Conservation (phyloP, 2,329 filamentous ascomycete species). For the Fusarium sp. region DNA sequence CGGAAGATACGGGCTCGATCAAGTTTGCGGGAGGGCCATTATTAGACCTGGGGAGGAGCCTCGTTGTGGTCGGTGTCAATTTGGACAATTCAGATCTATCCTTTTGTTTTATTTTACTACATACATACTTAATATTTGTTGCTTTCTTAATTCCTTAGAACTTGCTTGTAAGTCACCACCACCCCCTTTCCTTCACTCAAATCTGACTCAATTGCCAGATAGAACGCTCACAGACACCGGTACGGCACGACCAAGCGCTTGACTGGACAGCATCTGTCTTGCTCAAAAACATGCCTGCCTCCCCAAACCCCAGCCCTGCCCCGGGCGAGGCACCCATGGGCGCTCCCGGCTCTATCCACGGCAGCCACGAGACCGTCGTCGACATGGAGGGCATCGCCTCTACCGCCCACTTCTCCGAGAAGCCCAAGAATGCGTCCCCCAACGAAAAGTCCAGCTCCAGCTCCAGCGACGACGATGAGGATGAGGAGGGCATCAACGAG, state of each 20-base stretch:
- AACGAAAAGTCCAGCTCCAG: conserved; percentile 2
- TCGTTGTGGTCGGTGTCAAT: neutral
- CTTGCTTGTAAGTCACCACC: conserved; percentile 9
- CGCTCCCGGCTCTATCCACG: conserved; percentile 21
- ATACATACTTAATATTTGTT: conserved; percentile 5
- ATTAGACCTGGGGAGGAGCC: conserved; percentile 26
- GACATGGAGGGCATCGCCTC: conserved; percentile 12
- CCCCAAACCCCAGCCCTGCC: conserved; percentile 2
- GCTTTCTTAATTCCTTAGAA: neutral
- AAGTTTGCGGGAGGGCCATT: conserved; percentile 1
- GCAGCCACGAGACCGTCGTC: conserved; percentile 35
- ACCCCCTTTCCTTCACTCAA: no score
- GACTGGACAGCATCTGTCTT: conserved; percentile 12
- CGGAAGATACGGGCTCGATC: conserved; percentile 24
- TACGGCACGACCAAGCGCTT: conserved; percentile 3
- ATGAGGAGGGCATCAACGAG: conserved; percentile 12
- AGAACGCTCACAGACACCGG: neutral
- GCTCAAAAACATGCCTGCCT: conserved; percentile 23
- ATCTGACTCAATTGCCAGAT: conserved; percentile 4
- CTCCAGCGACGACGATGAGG: conserved; percentile 5
- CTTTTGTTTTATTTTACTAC: neutral
- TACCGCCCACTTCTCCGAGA: conserved; percentile 14
- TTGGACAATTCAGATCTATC: neutral
- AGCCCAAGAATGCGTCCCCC: neutral
- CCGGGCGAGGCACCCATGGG: conserved; percentile 14